Conservation (phyloP, 1,139 yeast genomes). For the Diutina ranongensis region DNA sequence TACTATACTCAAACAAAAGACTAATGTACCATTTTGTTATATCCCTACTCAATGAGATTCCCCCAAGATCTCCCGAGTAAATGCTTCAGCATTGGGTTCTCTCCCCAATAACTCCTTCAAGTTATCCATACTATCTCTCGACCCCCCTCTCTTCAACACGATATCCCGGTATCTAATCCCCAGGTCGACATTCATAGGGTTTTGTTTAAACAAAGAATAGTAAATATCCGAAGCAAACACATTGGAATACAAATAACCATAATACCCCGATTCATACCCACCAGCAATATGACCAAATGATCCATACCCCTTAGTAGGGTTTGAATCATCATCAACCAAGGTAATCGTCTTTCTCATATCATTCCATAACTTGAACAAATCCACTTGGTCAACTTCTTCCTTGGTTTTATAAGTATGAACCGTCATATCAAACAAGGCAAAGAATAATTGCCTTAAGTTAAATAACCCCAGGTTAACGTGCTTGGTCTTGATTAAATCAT, state of each 20-base stretch:
- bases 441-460: conserved; percentile 65
- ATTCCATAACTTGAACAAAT: conserved; percentile 52
- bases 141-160: conserved; percentile 62
- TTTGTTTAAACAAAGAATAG: conserved; percentile 53
- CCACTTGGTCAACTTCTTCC: conserved; percentile 26
- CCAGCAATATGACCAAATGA: conserved; percentile 79
- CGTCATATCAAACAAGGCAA: conserved; percentile 65
- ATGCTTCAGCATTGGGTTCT: conserved; percentile 61
- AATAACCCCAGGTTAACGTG: conserved; percentile 66
- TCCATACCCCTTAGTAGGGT: conserved; percentile 51
- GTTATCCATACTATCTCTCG: conserved; percentile 54
- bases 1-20: too few species aligned
- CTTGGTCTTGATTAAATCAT: conserved; percentile 52
- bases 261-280: conserved; percentile 80
- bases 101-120: conserved; percentile 63
- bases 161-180: conserved; percentile 64
- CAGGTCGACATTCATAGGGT: conserved; percentile 51
- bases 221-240: conserved; percentile 81
- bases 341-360: conserved; percentile 46
- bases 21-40: not conserved
- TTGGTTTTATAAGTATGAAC: conserved; percentile 45
- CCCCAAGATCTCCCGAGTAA: conserved; percentile 37
- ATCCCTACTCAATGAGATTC: not conserved
- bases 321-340: conserved; percentile 43
- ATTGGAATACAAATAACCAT: conserved; percentile 77